phyloP scores from a whole-genome alignment of 805 yeast genomes.

The Brettanomyces anomalus region DNA sequence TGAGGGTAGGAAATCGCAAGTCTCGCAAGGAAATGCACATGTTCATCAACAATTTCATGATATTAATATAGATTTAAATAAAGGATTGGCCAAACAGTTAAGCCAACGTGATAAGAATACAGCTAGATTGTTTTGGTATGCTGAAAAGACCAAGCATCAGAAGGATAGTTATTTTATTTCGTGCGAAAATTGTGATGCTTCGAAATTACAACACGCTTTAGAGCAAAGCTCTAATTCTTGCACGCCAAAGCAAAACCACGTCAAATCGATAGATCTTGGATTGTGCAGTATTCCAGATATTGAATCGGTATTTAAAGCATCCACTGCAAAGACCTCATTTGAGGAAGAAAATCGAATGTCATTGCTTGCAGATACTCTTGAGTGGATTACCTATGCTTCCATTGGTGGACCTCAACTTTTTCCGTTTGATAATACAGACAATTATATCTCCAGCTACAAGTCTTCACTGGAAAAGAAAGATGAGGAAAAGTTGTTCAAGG shows the following conservation, averaged over 20 bases:
- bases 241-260: not conserved
- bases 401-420: constrained; percentile 19
- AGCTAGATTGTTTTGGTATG: constrained; percentile 23
- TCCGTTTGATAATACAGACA: constrained; percentile 11
- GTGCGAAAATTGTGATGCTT: not conserved
- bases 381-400: constrained; percentile 24
- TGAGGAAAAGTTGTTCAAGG: constrained; percentile 7
- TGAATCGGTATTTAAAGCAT: not conserved
- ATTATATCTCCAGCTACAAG: constrained; percentile 19
- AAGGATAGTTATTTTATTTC: constrained; percentile 1
- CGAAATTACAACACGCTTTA: not conserved
- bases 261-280: not conserved
- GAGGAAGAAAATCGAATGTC: constrained; percentile 15
- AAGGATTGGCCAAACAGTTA: not conserved
- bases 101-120: constrained; percentile 12
- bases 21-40: constrained; percentile 18
- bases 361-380: constrained; percentile 9
- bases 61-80: constrained; percentile 13
- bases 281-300: constrained; percentile 1
- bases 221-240: not conserved
- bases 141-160: constrained; percentile 13
- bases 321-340: constrained; percentile 2
- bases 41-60: constrained; percentile 15
- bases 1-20: constrained; percentile 19
- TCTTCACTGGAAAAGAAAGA: constrained; percentile 6